Evolutionary conservation across 441 rosid species (phyloP).

Genomic region (Raphanus hybrid): DNA sequence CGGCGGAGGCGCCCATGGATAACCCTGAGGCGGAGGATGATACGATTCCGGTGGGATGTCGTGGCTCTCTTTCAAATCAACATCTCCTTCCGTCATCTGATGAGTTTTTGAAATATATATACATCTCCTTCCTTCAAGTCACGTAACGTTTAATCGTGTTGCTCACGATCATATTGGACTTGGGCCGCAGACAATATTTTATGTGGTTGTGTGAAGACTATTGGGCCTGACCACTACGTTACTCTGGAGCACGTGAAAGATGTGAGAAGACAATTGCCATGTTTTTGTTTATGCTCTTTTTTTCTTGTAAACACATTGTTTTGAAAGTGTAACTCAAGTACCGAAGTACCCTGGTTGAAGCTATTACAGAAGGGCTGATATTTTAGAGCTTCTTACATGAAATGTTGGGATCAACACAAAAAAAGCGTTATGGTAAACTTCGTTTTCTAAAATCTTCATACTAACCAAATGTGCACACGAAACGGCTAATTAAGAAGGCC

Average conservation of each 20-base stretch:
- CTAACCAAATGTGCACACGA: not conserved
- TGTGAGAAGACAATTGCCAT: not conserved
- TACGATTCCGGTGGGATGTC: slow-evolving; percentile 64
- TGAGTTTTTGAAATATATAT: too few species aligned
- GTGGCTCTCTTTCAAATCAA: slow-evolving; percentile 49
- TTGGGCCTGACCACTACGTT: too few species aligned
- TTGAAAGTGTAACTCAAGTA: not conserved
- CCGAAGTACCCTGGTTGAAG: not conserved
- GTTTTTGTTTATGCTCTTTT: not conserved
- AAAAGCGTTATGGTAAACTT: too few species aligned
- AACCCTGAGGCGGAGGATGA: slow-evolving; percentile 64
- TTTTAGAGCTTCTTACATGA: not conserved
- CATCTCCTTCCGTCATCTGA: too few species aligned
- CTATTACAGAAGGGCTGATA: not conserved
- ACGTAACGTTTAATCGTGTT: slow-evolving; percentile 10
- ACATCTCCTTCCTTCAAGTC: not conserved
- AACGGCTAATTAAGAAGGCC: not conserved
- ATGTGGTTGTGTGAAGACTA: not conserved
- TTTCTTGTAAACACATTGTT: not conserved
- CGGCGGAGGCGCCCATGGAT: slow-evolving; percentile 46
- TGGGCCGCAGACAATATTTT: not conserved
- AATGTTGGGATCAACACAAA: too few species aligned
- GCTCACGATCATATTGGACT: slow-evolving; percentile 21
- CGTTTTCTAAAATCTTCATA: too few species aligned
- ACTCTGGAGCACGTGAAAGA: not conserved